These are phyloP conservation scores for Aspergillus clavatus DNA, from an alignment of 2,329 filamentous ascomycete genomes.

Conservation along the genomic window DNA sequence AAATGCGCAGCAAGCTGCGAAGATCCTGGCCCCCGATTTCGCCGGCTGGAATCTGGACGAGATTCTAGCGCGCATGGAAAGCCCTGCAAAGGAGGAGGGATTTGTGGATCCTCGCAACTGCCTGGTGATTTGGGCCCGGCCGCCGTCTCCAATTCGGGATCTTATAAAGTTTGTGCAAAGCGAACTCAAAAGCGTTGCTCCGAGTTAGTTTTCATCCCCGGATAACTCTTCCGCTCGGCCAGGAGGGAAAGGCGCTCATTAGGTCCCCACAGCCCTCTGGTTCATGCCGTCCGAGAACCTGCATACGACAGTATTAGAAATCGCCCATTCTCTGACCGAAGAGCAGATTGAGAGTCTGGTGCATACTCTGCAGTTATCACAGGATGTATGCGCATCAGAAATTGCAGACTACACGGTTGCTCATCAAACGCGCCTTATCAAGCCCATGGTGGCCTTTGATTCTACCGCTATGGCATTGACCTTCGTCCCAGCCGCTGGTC, in stretches of 20 bases:
- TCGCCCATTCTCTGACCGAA: slow-evolving; percentile 71
- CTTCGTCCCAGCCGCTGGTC: slow-evolving; percentile 73
- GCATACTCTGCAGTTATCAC: slow-evolving; percentile 41
- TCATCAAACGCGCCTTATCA: slow-evolving; percentile 69
- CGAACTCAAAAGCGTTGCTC: slow-evolving; percentile 57
- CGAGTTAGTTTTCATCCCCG: slow-evolving; percentile 56
- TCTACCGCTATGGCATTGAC: slow-evolving; percentile 77
- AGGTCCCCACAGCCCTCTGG: slow-evolving; percentile 61
- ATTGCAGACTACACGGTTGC: slow-evolving; percentile 62
- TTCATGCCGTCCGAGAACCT: slow-evolving; percentile 74
- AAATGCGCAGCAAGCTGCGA: slow-evolving; percentile 69
- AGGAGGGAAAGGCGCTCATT: not conserved
- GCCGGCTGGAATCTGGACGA: slow-evolving; percentile 67
- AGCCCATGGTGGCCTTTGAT: slow-evolving; percentile 78
- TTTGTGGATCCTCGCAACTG: slow-evolving; percentile 73
- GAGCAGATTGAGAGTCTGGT: slow-evolving; percentile 64
- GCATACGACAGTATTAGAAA: slow-evolving; percentile 77
- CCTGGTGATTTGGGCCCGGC: slow-evolving; percentile 80
- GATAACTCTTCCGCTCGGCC: not conserved
- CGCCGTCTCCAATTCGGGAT: slow-evolving; percentile 61
- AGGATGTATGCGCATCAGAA: not conserved
- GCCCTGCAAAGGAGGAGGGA: slow-evolving; percentile 59
- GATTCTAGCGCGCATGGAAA: slow-evolving; percentile 63
- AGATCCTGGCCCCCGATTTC: slow-evolving; percentile 62
- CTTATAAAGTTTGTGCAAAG: slow-evolving; percentile 65